phyloP scores from a whole-genome alignment of 2,329 filamentous ascomycete genomes.

The Fusarium incarnatum region DNA sequence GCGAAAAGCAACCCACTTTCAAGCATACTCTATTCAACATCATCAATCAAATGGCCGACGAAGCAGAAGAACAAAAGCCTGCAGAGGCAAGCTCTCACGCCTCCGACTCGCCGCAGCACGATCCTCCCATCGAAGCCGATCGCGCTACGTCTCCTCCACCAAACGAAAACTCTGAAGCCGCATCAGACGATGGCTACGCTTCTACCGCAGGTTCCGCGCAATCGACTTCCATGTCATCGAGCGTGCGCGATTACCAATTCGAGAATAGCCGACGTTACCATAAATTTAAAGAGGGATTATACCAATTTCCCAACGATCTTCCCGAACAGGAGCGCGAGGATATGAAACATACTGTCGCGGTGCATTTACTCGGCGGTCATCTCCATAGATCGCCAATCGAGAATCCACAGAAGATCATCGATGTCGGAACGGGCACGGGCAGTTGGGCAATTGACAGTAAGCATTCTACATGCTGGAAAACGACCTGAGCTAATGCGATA shows the following conservation, averaged over 20 bases:
- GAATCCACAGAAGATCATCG: constrained; percentile 53
- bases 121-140: constrained; percentile 28
- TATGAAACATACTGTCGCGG: constrained; percentile 56
- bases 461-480: not conserved
- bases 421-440: constrained; percentile 53
- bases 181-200: constrained; percentile 34
- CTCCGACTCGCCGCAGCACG: constrained; percentile 8
- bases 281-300: constrained; percentile 55
- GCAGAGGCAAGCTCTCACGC: not conserved
- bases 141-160: not conserved
- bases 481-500: not conserved
- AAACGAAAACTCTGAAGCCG: constrained; percentile 7
- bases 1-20: not conserved
- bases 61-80: not conserved
- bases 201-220: constrained; percentile 13
- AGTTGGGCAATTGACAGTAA: constrained; percentile 61
- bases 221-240: constrained; percentile 44
- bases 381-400: constrained; percentile 58
- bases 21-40: not conserved
- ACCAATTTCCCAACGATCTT: constrained; percentile 58
- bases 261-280: constrained; percentile 59
- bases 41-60: not conserved
- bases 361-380: constrained; percentile 51
- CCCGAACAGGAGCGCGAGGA: constrained; percentile 58
- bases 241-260: constrained; percentile 55